Evolutionary conservation across 257 asterid genomes (phyloP), one percentile per base, ranked within the genome.

Genomic region (Ocimum tenuiflorum): DNA sequence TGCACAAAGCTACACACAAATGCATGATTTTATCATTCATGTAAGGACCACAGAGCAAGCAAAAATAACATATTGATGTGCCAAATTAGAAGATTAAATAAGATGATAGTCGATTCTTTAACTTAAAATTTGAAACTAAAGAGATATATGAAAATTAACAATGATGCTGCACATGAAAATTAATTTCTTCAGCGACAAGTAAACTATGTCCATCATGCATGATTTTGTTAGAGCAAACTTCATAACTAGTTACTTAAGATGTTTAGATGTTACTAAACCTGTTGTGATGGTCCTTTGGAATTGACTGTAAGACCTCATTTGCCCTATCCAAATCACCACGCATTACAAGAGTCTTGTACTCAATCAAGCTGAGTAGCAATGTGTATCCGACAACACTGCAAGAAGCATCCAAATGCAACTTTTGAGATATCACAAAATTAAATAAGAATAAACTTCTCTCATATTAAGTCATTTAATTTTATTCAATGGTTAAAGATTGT

Each of bases 261-360:
- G 15, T 22, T 48, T 15, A 42, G 31, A 27, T n/a, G n/a, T n/a
- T n/a, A 52, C 20, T 50, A 49, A 43, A 89, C 98, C 98, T 87
- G 73, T 90, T 94, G 60, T 73, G 96, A 65, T 94, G 99, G 19
- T 90, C 97, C 78, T 80, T 90, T 3, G 99, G 99, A 74, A 94
- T 88, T 62, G 97, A 84, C 53, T 91, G 85, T 61, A 94, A 82
- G 68, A 94, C 76, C 46, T 80, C 92, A 79, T 81, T 90, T 36
- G 99, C 96, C 76, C 91, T 81, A 67, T 90, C 99, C 59, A 91
- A 78, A 75, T 94, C 99, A 72, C 95, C 99, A 64, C 99, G 99
- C 96, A 94, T 90, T 33, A 94, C 96, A 64, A 94, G 94, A 57
- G 99, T 94, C 90, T 94, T 94, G 81, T 94, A 94, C 80, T 94